Evolutionary conservation across 768 basidiomycete species (phyloP).

Genomic region (Lactarius evosmus): DNA sequence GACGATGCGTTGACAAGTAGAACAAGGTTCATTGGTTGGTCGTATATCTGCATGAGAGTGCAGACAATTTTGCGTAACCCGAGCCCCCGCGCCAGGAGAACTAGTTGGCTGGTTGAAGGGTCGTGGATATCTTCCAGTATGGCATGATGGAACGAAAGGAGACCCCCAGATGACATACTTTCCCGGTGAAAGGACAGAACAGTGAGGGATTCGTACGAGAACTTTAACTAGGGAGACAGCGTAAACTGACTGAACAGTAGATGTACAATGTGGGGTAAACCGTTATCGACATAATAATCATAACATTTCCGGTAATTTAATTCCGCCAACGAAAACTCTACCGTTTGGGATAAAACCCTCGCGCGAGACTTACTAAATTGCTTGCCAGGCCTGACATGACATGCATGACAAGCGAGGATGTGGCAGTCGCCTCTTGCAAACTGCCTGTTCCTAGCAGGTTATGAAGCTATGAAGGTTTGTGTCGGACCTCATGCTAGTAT

Average conservation of each 20-base stretch:
- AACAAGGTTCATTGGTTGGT: slow-evolving; percentile 78
- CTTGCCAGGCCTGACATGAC: no score
- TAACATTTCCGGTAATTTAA: no score
- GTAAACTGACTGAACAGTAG: neutral
- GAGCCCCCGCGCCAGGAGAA: slow-evolving; percentile 85
- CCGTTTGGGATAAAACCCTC: no score
- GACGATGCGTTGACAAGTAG: slow-evolving; percentile 79
- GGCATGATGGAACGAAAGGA: slow-evolving; percentile 63
- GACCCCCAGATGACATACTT: slow-evolving; percentile 23
- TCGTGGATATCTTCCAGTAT: slow-evolving; percentile 70
- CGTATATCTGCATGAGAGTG: slow-evolving; percentile 89
- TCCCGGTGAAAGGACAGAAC: neutral
- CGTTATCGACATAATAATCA: neutral
- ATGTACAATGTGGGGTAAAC: neutral
- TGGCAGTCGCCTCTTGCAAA: neutral
- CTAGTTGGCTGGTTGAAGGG: slow-evolving; percentile 66
- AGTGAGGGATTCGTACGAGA: neutral
- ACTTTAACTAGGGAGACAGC: neutral
- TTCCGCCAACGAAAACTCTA: no score
- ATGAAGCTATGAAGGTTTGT: neutral
- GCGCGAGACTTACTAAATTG: neutral
- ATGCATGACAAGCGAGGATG: neutral
- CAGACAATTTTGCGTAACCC: slow-evolving; percentile 82
- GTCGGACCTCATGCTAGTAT: neutral
- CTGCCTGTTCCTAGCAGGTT: neutral